Base-by-base conservation (phyloP, 371 early-diverging fungal species). In the Mucor sp. region DNA sequence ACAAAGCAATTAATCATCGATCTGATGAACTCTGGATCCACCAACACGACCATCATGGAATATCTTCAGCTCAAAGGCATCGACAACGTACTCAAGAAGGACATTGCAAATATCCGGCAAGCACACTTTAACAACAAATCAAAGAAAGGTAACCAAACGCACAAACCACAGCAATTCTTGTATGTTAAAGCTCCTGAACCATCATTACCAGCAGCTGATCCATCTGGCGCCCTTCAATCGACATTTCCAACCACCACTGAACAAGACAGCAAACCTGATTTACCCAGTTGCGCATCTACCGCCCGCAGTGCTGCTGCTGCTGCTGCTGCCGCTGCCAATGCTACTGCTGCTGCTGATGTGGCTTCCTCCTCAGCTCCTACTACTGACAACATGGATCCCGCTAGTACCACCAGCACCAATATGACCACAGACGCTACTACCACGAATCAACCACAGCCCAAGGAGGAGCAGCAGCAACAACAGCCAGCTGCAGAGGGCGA, bases 81-180 rank as follows among this genome's bases (percentile, higher is more conserved):
- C 1, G 14, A 48, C n/a, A 64, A 60, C 21, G 64, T 64, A 5
- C 27, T 64, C 11, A 69, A 53, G 43, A 69, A 69, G 27, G 70
- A 70, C 39, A 61, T 70, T 39, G 61, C 62, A 15, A 70, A 70
- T 25, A 41, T 63, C n/a, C 35, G 69, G 28, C 68, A 68, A 58
- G 33, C 62, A 14, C 30, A 57, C 21, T 56, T 62, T 12, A 68
- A 68, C n/a, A 64, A 19, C 57, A 56, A 41, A 35, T 55, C 23
- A 27, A 64, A 19, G 43, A 41, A 39, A 21, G 28, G n/a, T 19
- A 43, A 57, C 56, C 35, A 56, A 23, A 33, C 17, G 6, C 39
- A 53, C 11, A 53, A 53, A 12, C 53, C 53, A 14, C 53, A 53
- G 27, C 23, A 53, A 14, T 53, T 53, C 14, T 27, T 53, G 27